Base-by-base conservation (phyloP, 495 filamentous ascomycete genomes). In the Jackrogersella minutella region DNA sequence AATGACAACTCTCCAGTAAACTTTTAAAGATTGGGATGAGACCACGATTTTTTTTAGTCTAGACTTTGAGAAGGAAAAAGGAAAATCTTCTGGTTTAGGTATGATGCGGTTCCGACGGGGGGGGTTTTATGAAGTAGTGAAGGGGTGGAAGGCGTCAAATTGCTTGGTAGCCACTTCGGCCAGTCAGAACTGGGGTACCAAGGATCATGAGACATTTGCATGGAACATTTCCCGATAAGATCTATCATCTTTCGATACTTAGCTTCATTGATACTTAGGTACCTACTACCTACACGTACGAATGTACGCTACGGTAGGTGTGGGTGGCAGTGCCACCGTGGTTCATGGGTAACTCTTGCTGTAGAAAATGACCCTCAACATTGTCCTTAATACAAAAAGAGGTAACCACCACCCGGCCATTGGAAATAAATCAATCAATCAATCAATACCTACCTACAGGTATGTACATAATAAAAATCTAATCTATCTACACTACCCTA, bases 241-340 rank as follows among this genome's bases (percentile, higher is more conserved):
- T 64, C 54, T 59, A 59, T 67, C 64, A 57, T 61, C 44, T 62
- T 62, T 62, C 33, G 16, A 19, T 53, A n/a, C n/a, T 21, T 46
- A 41, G 39, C 9, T 2, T 10, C n/a, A n/a, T n/a, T n/a, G n/a
- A n/a, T n/a, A n/a, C n/a, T n/a, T n/a, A n/a, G n/a, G n/a, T n/a
- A n/a, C n/a, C n/a, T n/a, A n/a, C n/a, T n/a, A n/a, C n/a, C 8
- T 30, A 16, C 17, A 50, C 21, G 13, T 22, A 44, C 17, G 40
- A 22, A 39, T 13, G 36, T 39, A 39, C 21, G 9, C 22, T 43
- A 24, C n/a, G 3, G 26, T 11, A 24, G 44, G 49, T 39, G 44
- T 55, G 60, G 66, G 66, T 63, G 36, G 66, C 58, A 67, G 64
- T 62, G 64, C 64, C 64, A 62, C 64, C 36, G 57, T 52, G 64